phyloP scores from a whole-genome alignment of 164 flowering plant species.

The Sedum album region DNA sequence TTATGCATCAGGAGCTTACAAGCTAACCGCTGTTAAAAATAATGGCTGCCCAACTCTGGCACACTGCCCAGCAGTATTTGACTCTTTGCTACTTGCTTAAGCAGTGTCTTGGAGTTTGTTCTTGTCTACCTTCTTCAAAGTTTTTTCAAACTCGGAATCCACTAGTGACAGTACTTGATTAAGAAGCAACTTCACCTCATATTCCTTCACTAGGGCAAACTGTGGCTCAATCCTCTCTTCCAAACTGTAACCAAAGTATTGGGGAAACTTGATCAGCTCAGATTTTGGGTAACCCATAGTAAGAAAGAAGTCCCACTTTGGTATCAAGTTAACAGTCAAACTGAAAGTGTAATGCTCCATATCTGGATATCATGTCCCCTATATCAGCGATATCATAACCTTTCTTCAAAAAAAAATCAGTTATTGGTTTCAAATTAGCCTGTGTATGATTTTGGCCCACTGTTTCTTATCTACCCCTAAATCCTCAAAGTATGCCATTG shows the following conservation, averaged over 20 bases:
- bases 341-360: conserved; percentile 64
- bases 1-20: background rate
- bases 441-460: conserved; percentile 67
- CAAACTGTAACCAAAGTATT: conserved; percentile 70
- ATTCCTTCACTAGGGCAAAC: conserved; percentile 37
- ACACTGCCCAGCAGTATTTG: background rate
- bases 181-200: conserved; percentile 54
- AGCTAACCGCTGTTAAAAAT: too few relatives aligned
- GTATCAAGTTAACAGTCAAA: conserved; percentile 18
- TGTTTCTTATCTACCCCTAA: conserved; percentile 54
- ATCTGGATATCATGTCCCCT: conserved; percentile 64
- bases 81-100: background rate
- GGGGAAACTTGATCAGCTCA: conserved; percentile 79
- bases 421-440: conserved; percentile 61
- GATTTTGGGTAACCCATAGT: conserved; percentile 57
- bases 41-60: background rate
- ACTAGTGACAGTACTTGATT: conserved; percentile 66
- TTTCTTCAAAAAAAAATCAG: conserved; percentile 50
- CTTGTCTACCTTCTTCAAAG: conserved; percentile 32
- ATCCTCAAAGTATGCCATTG: conserved; percentile 47
- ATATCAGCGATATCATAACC: conserved; percentile 54
- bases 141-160: conserved; percentile 25
- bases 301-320: background rate
- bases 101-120: conserved; percentile 20
- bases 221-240: conserved; percentile 61